Percentiles rank a stretch among this genome's conserved stretches.
Evolutionary conservation across 2,329 filamentous ascomycete genomes (phyloP).

Genomic region (Penicillium sp.): DNA sequence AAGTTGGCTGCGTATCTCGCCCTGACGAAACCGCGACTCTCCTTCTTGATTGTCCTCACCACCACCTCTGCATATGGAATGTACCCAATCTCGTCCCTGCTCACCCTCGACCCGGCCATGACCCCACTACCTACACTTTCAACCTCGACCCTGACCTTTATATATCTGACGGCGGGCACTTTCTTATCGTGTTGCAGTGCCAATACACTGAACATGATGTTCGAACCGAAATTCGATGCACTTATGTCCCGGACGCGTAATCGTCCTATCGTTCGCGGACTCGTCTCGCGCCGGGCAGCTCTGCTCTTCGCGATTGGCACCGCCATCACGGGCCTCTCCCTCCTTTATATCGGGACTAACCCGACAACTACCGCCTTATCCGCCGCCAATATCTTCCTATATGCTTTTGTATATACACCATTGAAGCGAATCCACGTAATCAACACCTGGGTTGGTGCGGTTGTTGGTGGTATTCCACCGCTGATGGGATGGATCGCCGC

Average conservation of each 20-base stretch:
- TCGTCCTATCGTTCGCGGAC: conserved; percentile 76
- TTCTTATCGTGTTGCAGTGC: conserved; percentile 85
- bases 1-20: conserved; percentile 78
- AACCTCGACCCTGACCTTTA: conserved; percentile 77
- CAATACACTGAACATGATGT: conserved; percentile 95
- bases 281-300: conserved; percentile 70
- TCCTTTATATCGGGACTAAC: conserved; percentile 87
- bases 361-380: conserved; percentile 87
- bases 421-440: conserved; percentile 80
- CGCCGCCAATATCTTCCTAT: conserved; percentile 78
- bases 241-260: conserved; percentile 93
- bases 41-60: conserved; percentile 84
- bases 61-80: conserved; percentile 89
- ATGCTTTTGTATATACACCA: conserved; percentile 89
- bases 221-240: conserved; percentile 85
- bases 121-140: conserved; percentile 58
- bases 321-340: conserved; percentile 65
- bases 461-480: conserved; percentile 90
- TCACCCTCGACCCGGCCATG: conserved; percentile 74
- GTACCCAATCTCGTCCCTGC: conserved; percentile 85
- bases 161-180: conserved; percentile 88
- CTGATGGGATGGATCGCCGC: conserved; percentile 98
- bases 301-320: conserved; percentile 74
- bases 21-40: conserved; percentile 91
- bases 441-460: conserved; percentile 92